Conservation (phyloP, 306 rosid species). For the Malus sieversii region DNA sequence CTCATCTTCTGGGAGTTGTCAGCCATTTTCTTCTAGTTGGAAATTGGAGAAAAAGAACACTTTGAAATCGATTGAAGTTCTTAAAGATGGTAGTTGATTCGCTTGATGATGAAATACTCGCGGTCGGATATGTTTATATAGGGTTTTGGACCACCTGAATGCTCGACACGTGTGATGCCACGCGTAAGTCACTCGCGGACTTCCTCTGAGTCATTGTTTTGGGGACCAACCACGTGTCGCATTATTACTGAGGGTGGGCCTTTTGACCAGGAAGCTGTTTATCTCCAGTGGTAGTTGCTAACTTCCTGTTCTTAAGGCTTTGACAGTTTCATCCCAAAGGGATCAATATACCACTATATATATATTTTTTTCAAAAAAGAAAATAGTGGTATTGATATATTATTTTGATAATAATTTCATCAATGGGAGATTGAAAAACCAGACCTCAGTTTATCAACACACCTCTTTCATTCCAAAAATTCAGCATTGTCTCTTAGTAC, state of each 20-base stretch:
- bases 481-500: no score
- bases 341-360: no score
- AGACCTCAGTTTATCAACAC: no score
- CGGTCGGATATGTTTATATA: neutral
- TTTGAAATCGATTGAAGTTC: neutral
- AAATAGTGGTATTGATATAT: no score
- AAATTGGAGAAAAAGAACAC: neutral
- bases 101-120: neutral
- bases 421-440: no score
- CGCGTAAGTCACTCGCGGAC: neutral
- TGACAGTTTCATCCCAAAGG: neutral
- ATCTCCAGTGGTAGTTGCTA: no score
- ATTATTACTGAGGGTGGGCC: neutral
- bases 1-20: constrained; percentile 35
- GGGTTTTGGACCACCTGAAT: neutral
- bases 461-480: no score
- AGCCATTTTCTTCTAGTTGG: constrained; percentile 32
- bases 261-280: neutral
- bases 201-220: neutral
- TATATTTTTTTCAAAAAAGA: no score
- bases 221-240: neutral
- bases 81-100: no score
- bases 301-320: neutral
- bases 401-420: neutral
- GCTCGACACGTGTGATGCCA: neutral